These are phyloP conservation scores for Caulochytrium protostelioides DNA, from an alignment of 371 early-diverging fungal species.

Conservation along the genomic window DNA sequence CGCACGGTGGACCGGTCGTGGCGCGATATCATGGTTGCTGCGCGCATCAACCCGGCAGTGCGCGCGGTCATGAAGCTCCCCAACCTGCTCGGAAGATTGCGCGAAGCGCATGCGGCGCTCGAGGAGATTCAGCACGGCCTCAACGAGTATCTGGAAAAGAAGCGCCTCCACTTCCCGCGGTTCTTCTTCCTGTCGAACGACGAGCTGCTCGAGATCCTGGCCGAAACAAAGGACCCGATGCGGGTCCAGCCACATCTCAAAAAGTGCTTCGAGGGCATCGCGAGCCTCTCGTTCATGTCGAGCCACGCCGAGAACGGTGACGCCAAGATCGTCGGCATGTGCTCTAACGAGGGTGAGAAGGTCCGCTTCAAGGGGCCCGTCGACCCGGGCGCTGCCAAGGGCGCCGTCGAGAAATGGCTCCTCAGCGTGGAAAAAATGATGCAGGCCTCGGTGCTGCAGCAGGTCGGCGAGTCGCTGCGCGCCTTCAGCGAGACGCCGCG, in stretches of 20 bases:
- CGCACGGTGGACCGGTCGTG: constrained; percentile 24
- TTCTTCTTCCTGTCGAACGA: constrained; percentile 36
- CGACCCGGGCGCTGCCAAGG: constrained; percentile 26
- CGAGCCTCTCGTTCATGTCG: constrained; percentile 26
- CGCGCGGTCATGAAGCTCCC: constrained; percentile 13
- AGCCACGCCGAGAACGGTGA: no score
- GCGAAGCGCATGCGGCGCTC: constrained; percentile 19
- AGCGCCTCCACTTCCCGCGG: constrained; percentile 28
- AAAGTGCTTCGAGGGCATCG: constrained; percentile 34
- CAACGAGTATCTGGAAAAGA: constrained; percentile 33
- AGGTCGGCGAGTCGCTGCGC: constrained; percentile 18
- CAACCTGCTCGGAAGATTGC: constrained; percentile 13
- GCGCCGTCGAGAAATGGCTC: constrained; percentile 34
- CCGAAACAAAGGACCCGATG: constrained; percentile 30
- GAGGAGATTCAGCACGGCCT: constrained; percentile 34
- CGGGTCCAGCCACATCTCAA: constrained; percentile 33
- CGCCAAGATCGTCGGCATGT: constrained; percentile 25
- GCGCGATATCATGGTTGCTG: constrained; percentile 21
- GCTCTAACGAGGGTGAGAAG: constrained; percentile 26
- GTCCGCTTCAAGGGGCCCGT: constrained; percentile 28
- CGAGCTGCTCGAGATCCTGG: constrained; percentile 28
- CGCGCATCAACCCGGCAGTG: constrained; percentile 20
- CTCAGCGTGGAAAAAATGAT: constrained; percentile 30
- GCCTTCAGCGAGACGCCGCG: constrained; percentile 24
- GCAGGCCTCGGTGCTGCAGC: constrained; percentile 25